Percentiles rank a stretch among this genome's conserved stretches.
These are phyloP conservation scores for Claviceps lovelessii DNA, from an alignment of 2,329 filamentous ascomycete genomes.

Conservation along the genomic window DNA sequence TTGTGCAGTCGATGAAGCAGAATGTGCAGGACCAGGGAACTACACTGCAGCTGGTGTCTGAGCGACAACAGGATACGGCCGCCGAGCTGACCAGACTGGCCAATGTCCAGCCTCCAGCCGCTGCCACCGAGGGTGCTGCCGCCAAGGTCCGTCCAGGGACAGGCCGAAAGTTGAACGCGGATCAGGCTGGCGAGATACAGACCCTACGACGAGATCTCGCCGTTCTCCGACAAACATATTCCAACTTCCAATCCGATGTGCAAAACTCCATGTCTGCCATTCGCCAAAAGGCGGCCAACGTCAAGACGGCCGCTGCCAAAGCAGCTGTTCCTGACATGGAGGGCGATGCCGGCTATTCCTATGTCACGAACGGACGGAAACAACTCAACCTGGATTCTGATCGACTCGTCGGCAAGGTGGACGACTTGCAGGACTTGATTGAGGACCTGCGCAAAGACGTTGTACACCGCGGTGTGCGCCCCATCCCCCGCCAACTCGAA, in stretches of 20 bases:
- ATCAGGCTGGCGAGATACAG: constrained; percentile 65
- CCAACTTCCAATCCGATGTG: constrained; percentile 77
- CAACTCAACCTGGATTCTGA: constrained; percentile 77
- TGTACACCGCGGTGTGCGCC: constrained; percentile 79
- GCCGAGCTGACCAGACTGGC: constrained; percentile 63
- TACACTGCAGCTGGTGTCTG: constrained; percentile 73
- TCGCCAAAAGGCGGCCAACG: constrained; percentile 63
- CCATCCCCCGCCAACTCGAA: constrained; percentile 80
- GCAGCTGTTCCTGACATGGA: constrained; percentile 57
- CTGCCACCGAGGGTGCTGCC: constrained; percentile 26
- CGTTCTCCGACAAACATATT: constrained; percentile 83
- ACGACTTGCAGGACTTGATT: constrained; percentile 92
- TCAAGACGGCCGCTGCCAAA: constrained; percentile 63
- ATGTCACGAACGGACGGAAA: constrained; percentile 79
- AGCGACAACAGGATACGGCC: constrained; percentile 76
- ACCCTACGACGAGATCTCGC: constrained; percentile 76
- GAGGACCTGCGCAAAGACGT: constrained; percentile 97
- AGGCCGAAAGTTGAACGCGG: constrained; percentile 35
- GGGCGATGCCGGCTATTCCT: constrained; percentile 66
- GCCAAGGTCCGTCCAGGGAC: constrained; percentile 18
- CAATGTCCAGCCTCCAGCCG: constrained; percentile 28
- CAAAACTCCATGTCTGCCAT: constrained; percentile 75
- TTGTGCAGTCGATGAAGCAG: constrained; percentile 77
- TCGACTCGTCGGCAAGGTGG: constrained; percentile 77
- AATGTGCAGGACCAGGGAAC: constrained; percentile 71